phyloP scores from a whole-genome alignment of 2,329 filamentous ascomycete genomes.

The Fusarium oxysporum region DNA sequence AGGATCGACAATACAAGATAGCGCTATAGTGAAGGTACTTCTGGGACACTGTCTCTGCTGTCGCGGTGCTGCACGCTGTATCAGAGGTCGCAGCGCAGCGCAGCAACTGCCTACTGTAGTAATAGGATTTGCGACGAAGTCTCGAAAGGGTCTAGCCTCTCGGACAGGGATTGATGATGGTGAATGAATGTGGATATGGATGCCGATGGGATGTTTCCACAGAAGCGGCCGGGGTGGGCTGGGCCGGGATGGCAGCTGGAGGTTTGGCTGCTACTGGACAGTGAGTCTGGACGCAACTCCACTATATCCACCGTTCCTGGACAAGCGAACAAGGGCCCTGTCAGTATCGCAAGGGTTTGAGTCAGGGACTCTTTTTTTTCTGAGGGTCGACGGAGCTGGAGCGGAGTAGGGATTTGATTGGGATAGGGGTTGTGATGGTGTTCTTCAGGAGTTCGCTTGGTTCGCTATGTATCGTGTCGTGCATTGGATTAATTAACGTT shows the following conservation, averaged over 20 bases:
- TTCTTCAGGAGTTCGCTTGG: slow-evolving; percentile 42
- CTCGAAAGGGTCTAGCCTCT: slow-evolving; percentile 32
- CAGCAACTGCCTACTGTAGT: slow-evolving; percentile 14
- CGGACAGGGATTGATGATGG: slow-evolving; percentile 30
- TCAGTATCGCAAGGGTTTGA: slow-evolving; percentile 38
- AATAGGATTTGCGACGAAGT: slow-evolving; percentile 40
- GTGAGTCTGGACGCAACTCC: slow-evolving; percentile 31
- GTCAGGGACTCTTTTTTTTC: slow-evolving; percentile 40
- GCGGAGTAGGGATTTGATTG: slow-evolving; percentile 30
- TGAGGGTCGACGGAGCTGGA: slow-evolving; percentile 21
- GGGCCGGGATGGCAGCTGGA: slow-evolving; percentile 28
- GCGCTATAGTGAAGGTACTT: slow-evolving; percentile 3
- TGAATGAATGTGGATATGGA: slow-evolving; percentile 8
- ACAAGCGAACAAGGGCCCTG: slow-evolving; percentile 25
- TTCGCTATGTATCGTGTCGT: slow-evolving; percentile 37
- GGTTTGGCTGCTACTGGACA: slow-evolving; percentile 28
- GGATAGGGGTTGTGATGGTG: slow-evolving; percentile 8
- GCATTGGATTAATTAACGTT: slow-evolving; percentile 39
- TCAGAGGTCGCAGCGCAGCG: slow-evolving; percentile 10
- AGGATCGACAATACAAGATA: slow-evolving; percentile 19
- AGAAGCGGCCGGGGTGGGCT: slow-evolving; percentile 26
- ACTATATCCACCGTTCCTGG: slow-evolving; percentile 44
- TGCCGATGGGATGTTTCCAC: slow-evolving; percentile 40
- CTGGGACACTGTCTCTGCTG: background rate
- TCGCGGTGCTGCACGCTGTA: background rate